Evolutionary conservation across 176 grass and related monocot genomes (phyloP).

Genomic region (Chloris gayana): DNA sequence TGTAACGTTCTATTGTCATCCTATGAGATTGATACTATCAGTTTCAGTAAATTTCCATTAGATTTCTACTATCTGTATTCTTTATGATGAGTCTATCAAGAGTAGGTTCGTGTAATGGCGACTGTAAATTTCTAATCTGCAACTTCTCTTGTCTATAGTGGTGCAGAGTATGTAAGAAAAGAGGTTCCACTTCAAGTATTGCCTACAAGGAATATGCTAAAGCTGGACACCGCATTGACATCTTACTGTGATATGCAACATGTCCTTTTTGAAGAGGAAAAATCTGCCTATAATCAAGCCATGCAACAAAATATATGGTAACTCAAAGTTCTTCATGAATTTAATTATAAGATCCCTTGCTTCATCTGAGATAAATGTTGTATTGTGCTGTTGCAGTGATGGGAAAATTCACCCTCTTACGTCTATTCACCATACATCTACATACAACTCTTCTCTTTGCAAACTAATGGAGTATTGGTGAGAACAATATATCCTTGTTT

Average conservation of each 20-base stretch:
- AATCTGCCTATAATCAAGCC: conserved; percentile 95
- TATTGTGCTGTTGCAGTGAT: conserved; percentile 54
- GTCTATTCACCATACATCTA: conserved; percentile 92
- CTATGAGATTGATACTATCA: not conserved
- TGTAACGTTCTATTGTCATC: conserved; percentile 2
- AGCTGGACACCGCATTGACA: conserved; percentile 69
- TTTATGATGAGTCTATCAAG: not conserved
- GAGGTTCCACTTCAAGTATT: conserved; percentile 73
- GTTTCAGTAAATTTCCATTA: not conserved
- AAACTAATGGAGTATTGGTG: conserved; percentile 96
- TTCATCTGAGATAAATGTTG: not conserved
- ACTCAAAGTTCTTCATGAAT: conserved; percentile 19
- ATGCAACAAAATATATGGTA: conserved; percentile 85
- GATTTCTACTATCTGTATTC: not conserved
- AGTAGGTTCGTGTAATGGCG: not conserved
- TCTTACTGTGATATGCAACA: conserved; percentile 85
- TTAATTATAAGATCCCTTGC: not conserved
- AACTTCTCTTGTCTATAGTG: conserved; percentile 55
- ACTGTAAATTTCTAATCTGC: conserved; percentile 42
- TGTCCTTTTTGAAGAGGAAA: conserved; percentile 91
- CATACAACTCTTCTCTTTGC: conserved; percentile 90
- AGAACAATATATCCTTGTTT: conserved; percentile 28
- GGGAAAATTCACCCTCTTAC: conserved; percentile 89
- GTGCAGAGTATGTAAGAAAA: conserved; percentile 86
- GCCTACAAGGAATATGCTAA: conserved; percentile 73